A percentile compares a stretch with the other conserved stretches of the same genome.
Evolutionary conservation across 129 eudicot genomes (phyloP).

Genomic region (Heracleum sosnowskyi): DNA sequence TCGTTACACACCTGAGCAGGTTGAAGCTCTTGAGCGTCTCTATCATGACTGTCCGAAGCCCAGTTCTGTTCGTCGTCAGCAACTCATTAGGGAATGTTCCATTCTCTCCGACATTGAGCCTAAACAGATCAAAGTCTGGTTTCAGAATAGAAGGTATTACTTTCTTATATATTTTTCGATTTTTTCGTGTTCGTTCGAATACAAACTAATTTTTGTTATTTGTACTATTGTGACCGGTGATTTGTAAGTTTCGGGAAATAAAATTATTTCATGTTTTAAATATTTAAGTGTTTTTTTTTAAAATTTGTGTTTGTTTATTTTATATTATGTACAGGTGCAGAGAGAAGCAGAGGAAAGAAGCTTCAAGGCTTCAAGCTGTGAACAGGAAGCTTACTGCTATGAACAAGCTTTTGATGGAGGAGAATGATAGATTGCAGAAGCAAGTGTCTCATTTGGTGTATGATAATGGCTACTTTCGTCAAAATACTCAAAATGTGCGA

Average conservation of each 20-base stretch:
- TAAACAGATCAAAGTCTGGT: slow-evolving; percentile 91
- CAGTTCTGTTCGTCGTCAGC: slow-evolving; percentile 78
- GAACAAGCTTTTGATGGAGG: slow-evolving; percentile 96
- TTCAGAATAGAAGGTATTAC: slow-evolving; percentile 71
- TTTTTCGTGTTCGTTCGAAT: too few species aligned
- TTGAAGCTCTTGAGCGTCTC: slow-evolving; percentile 90
- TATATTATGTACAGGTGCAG: slow-evolving; percentile 46
- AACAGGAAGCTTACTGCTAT: slow-evolving; percentile 82
- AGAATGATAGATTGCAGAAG: slow-evolving; percentile 87
- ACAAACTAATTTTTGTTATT: too few species aligned
- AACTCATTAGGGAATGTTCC: slow-evolving; percentile 80
- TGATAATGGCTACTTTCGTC: slow-evolving; percentile 81
- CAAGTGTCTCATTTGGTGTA: slow-evolving; percentile 89
- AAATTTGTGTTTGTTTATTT: neutral
- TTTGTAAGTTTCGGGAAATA: too few species aligned
- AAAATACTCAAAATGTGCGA: slow-evolving; percentile 63
- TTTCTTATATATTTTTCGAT: too few species aligned
- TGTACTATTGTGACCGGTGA: too few species aligned
- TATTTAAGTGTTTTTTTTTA: neutral
- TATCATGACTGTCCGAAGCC: slow-evolving; percentile 94
- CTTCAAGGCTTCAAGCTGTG: slow-evolving; percentile 85
- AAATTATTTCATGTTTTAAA: too few species aligned
- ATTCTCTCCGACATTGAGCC: slow-evolving; percentile 85
- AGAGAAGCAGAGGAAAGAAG: slow-evolving; percentile 92
- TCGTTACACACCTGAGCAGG: slow-evolving; percentile 95